Evolutionary conservation across 2,329 filamentous ascomycete genomes (phyloP).

Genomic region (Alternaria ventricosa): DNA sequence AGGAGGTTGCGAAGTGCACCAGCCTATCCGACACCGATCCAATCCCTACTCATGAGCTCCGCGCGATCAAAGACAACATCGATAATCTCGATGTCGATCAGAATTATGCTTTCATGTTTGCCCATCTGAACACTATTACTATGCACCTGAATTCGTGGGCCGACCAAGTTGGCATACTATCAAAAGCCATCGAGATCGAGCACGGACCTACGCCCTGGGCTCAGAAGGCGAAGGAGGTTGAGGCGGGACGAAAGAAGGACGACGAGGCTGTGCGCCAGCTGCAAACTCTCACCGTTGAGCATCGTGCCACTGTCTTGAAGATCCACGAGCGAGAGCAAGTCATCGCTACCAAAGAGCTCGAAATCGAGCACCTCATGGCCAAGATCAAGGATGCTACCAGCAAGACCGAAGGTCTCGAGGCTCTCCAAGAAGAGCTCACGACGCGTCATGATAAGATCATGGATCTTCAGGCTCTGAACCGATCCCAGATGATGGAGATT

Average conservation of each 20-base stretch:
- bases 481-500: constrained; percentile 26
- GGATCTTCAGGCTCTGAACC: constrained; percentile 24
- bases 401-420: constrained; percentile 31
- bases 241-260: constrained; percentile 78
- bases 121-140: constrained; percentile 4
- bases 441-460: constrained; percentile 29
- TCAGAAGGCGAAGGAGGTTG: constrained; percentile 79
- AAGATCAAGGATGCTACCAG: constrained; percentile 37
- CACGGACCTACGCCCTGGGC: constrained; percentile 80
- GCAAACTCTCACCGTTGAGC: constrained; percentile 77
- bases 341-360: constrained; percentile 65
- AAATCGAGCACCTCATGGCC: constrained; percentile 90
- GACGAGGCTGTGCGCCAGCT: constrained; percentile 87
- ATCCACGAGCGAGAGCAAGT: constrained; percentile 81
- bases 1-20: constrained; percentile 10
- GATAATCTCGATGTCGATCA: constrained; percentile 13
- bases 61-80: constrained; percentile 5
- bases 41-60: constrained; percentile 2
- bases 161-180: constrained; percentile 59
- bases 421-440: constrained; percentile 28
- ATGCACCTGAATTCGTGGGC: constrained; percentile 60
- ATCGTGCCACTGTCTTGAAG: constrained; percentile 72
- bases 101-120: constrained; percentile 2
- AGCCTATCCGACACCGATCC: constrained; percentile 10
- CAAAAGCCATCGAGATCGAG: constrained; percentile 66